A percentile compares a stretch with the other conserved stretches of the same genome.
Evolutionary conservation across 2,329 filamentous ascomycete genomes (phyloP).

Genomic region (Microsporum canis): DNA sequence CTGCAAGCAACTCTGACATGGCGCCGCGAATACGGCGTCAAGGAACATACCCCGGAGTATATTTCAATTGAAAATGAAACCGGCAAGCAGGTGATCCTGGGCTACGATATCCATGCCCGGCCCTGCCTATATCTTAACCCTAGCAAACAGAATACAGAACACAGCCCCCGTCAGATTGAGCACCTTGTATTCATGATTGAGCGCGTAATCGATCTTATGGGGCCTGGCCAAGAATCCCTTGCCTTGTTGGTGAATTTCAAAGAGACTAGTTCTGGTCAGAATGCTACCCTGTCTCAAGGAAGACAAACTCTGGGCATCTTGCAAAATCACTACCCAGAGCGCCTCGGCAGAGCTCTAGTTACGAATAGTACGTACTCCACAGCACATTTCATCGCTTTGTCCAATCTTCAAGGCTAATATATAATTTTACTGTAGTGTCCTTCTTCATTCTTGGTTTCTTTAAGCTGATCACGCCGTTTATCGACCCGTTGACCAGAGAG

Average conservation of each 20-base stretch:
- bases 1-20: constrained; percentile 70
- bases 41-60: constrained; percentile 63
- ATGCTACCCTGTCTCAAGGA: constrained; percentile 64
- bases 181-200: constrained; percentile 96
- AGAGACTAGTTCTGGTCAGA: constrained; percentile 60
- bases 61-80: constrained; percentile 92
- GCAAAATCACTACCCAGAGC: constrained; percentile 91
- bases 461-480: constrained; percentile 90
- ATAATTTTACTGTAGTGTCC: constrained; percentile 48
- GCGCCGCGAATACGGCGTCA: constrained; percentile 81
- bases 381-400: not conserved
- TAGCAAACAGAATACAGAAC: constrained; percentile 82
- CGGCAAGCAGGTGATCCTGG: constrained; percentile 82
- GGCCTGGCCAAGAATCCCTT: constrained; percentile 72
- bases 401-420: not conserved
- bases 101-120: constrained; percentile 74
- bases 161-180: constrained; percentile 74
- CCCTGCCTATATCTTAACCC: constrained; percentile 87
- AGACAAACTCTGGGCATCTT: constrained; percentile 80
- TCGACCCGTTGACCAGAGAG: constrained; percentile 83
- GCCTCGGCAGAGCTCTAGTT: constrained; percentile 77
- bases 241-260: constrained; percentile 89
- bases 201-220: constrained; percentile 75
- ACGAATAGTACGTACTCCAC: constrained; percentile 58
- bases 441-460: constrained; percentile 91